Percentiles rank a stretch among this genome's conserved stretches.
These are phyloP conservation scores for Flaveria bidentis DNA, from an alignment of 129 eudicot genomes.

Conservation along the genomic window DNA sequence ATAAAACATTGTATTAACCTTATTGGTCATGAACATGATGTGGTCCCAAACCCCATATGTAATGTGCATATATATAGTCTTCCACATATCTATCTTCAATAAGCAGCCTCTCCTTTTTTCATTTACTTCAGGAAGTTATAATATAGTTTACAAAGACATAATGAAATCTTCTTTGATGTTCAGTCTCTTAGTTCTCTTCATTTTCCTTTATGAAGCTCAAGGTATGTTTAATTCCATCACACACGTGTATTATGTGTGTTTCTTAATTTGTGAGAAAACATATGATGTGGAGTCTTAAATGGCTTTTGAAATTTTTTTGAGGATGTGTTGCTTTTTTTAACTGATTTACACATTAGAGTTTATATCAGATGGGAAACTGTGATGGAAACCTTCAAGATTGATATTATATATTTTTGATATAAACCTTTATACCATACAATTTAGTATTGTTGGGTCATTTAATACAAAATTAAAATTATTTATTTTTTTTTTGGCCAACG, in stretches of 20 bases:
- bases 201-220: conserved; percentile 50
- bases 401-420: neutral
- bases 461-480: neutral
- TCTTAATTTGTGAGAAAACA: neutral
- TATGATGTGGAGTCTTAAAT: neutral
- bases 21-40: conserved; percentile 17
- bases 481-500: too few species aligned
- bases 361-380: neutral
- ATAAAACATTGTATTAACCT: conserved; percentile 16
- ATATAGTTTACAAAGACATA: conserved; percentile 13
- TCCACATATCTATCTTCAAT: conserved; percentile 20
- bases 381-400: neutral
- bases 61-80: conserved; percentile 28
- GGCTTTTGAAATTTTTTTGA: neutral
- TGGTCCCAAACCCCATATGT: conserved; percentile 26
- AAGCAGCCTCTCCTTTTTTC: conserved; percentile 18
- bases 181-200: conserved; percentile 40
- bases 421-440: neutral
- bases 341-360: neutral
- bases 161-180: conserved; percentile 45
- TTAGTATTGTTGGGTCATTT: neutral
- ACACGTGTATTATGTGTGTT: neutral
- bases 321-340: neutral
- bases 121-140: conserved; percentile 4
- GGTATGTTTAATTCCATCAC: conserved; percentile 40